These are phyloP conservation scores for Sporodiniella umbellata DNA, from an alignment of 371 early-diverging fungal genomes.

Conservation along the genomic window DNA sequence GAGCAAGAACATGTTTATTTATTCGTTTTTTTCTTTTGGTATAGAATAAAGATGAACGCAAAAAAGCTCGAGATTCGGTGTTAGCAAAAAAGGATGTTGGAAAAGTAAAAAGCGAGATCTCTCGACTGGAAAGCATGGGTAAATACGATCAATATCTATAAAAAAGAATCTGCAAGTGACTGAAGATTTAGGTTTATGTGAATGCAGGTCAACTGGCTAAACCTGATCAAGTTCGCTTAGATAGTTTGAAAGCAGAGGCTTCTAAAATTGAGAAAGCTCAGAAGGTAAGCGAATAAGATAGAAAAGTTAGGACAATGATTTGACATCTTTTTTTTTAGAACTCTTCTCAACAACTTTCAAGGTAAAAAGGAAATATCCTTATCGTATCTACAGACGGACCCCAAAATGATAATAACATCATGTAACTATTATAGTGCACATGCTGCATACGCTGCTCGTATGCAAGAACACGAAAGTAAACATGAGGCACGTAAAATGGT, in stretches of 20 bases:
- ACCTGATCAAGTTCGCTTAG: slow-evolving; percentile 40
- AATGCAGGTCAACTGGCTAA: slow-evolving; percentile 47
- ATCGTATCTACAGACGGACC: too few species aligned
- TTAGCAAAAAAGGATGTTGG: slow-evolving; percentile 52
- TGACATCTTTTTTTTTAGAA: too few species aligned
- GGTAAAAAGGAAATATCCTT: too few species aligned
- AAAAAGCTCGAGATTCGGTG: slow-evolving; percentile 47
- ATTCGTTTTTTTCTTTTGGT: too few species aligned
- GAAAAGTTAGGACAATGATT: too few species aligned
- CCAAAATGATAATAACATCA: neutral
- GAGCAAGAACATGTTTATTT: too few species aligned
- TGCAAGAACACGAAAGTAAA: slow-evolving; percentile 29
- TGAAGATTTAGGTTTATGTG: slow-evolving; percentile 9
- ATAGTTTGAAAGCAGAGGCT: slow-evolving; percentile 39
- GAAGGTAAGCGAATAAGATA: slow-evolving; percentile 21
- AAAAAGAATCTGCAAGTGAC: neutral
- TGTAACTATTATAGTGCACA: slow-evolving; percentile 23
- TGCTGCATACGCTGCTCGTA: slow-evolving; percentile 37
- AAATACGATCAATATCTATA: too few species aligned
- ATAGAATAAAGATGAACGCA: slow-evolving; percentile 64
- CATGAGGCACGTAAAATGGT: slow-evolving; percentile 41
- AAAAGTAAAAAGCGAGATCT: slow-evolving; percentile 40
- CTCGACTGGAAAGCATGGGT: slow-evolving; percentile 48
- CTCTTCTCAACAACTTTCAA: slow-evolving; percentile 1
- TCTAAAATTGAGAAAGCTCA: slow-evolving; percentile 51